Conservation (phyloP, 2,329 filamentous ascomycete genomes). For the Arthrobotrys entomopaga region DNA sequence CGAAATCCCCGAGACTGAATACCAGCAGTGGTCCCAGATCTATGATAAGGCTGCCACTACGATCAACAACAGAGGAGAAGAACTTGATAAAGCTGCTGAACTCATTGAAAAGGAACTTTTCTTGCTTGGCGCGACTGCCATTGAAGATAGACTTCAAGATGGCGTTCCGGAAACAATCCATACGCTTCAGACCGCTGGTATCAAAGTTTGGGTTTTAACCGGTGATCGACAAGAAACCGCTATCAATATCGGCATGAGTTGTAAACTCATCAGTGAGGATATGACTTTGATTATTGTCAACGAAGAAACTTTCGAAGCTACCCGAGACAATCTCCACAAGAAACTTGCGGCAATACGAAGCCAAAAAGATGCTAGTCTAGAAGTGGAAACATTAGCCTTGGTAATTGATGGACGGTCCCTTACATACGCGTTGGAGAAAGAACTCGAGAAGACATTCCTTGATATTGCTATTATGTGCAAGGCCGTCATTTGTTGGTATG, state of each 20-base stretch:
- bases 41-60: constrained; percentile 90
- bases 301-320: constrained; percentile 81
- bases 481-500: constrained; percentile 89
- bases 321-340: constrained; percentile 88
- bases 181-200: constrained; percentile 93
- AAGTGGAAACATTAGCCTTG: constrained; percentile 86
- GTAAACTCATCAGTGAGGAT: constrained; percentile 96
- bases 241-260: constrained; percentile 99
- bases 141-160: constrained; percentile 95
- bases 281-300: constrained; percentile 98
- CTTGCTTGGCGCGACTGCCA: constrained; percentile 92
- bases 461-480: constrained; percentile 96
- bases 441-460: constrained; percentile 90
- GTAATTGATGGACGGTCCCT: constrained; percentile 97
- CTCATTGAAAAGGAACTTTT: constrained; percentile 92
- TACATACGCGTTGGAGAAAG: constrained; percentile 90
- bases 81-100: constrained; percentile 96
- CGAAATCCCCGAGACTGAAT: constrained; percentile 89
- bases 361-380: constrained; percentile 78
- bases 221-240: constrained; percentile 98
- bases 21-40: constrained; percentile 83
- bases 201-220: constrained; percentile 98
- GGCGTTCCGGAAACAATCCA: constrained; percentile 98
- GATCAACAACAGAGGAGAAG: constrained; percentile 90
- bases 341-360: constrained; percentile 90